Evolutionary conservation across 23 red algal species (phyloP).

Genomic region (Agarophyton chilense): DNA sequence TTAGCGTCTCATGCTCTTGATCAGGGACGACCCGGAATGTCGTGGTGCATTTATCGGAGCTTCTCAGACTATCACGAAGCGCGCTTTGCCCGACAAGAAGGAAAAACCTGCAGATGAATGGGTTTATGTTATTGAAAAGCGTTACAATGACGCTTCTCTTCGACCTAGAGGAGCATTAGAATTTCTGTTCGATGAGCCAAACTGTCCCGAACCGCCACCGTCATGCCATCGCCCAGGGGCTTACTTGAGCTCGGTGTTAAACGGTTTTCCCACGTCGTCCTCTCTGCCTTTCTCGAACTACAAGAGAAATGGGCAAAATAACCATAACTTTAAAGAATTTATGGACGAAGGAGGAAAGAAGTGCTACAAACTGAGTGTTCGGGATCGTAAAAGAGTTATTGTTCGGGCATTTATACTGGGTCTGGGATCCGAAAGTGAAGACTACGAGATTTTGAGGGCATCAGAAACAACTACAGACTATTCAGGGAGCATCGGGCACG

Average conservation of each 20-base stretch:
- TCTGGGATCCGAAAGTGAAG: not conserved
- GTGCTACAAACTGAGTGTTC: not conserved
- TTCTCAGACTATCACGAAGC: conserved; percentile 2
- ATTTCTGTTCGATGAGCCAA: conserved; percentile 18
- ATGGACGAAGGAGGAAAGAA: not conserved
- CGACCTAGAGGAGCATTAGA: not conserved
- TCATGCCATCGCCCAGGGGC: not conserved
- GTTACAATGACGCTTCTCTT: not conserved
- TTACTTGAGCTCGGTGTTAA: not conserved
- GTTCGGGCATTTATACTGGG: not conserved
- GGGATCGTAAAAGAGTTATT: not conserved
- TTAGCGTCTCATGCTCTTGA: not conserved
- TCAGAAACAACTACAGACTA: not conserved
- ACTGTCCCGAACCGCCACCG: not conserved
- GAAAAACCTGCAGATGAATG: not conserved
- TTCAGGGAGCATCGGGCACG: not conserved
- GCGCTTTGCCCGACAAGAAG: not conserved
- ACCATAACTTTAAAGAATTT: not conserved
- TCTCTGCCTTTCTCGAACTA: not conserved
- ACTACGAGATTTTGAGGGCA: not conserved
- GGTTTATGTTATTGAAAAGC: not conserved
- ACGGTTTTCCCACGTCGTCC: not conserved
- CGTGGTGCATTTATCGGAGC: not conserved
- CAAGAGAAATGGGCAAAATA: not conserved
- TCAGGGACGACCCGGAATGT: conserved; percentile 2